Conservation (phyloP, 768 basidiomycete genomes). For the Sporobolomyces phaffii region DNA sequence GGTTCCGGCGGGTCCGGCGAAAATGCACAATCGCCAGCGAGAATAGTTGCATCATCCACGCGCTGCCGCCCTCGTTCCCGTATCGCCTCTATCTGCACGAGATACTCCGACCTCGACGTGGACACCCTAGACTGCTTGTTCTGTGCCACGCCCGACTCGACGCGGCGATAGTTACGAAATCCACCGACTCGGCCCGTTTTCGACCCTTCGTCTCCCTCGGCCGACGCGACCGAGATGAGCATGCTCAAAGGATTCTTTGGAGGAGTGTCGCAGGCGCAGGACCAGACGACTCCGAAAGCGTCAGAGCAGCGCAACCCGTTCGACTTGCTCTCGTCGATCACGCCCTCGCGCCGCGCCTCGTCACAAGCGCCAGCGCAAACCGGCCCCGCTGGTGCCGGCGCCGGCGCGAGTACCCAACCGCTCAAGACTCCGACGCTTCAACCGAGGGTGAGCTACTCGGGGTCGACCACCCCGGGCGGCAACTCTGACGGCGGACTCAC, state of each 20-base stretch:
- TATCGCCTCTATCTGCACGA: no score
- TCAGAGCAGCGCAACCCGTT: slow-evolving; percentile 59
- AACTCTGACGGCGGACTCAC: neutral
- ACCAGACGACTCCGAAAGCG: slow-evolving; percentile 61
- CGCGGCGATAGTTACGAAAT: no score
- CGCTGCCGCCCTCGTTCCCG: no score
- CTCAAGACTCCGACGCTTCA: slow-evolving; percentile 3
- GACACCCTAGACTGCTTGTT: no score
- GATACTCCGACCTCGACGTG: no score
- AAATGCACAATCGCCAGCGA: no score
- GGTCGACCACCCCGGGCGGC: neutral
- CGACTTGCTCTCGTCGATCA: slow-evolving; percentile 46
- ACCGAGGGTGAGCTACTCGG: slow-evolving; percentile 3
- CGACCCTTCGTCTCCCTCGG: neutral
- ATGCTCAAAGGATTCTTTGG: slow-evolving; percentile 65
- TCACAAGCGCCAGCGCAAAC: neutral
- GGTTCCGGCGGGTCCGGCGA: no score
- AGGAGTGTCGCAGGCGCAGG: slow-evolving; percentile 50
- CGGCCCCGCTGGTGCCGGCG: neutral
- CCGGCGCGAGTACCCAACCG: neutral
- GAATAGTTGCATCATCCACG: no score
- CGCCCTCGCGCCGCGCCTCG: slow-evolving; percentile 4
- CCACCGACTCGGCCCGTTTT: no score
- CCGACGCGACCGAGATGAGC: neutral
- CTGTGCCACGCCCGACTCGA: no score